Evolutionary conservation across 805 yeast species (phyloP).

Genomic region (Candida sphagnicola): DNA sequence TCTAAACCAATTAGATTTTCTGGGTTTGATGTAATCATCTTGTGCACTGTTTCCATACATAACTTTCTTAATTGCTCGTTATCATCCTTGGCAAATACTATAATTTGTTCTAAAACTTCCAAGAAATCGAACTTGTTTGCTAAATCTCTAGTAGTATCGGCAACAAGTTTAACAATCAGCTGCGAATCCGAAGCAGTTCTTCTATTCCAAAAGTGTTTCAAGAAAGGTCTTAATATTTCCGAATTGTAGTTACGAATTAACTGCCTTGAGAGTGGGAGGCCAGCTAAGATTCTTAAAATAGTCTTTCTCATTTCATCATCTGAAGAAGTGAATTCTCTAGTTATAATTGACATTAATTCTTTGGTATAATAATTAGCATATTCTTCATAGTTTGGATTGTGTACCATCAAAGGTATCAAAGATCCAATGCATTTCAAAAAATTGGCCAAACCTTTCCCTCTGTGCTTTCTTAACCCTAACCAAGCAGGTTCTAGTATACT

Average conservation of each 20-base stretch:
- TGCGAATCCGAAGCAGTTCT: slow-evolving; percentile 64
- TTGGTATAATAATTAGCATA: slow-evolving; percentile 73
- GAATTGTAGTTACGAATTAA: slow-evolving; percentile 47
- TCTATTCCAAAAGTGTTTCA: slow-evolving; percentile 76
- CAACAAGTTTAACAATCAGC: slow-evolving; percentile 54
- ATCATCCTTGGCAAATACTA: slow-evolving; percentile 68
- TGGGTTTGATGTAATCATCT: slow-evolving; percentile 41
- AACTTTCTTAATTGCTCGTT: slow-evolving; percentile 75
- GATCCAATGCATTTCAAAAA: slow-evolving; percentile 75
- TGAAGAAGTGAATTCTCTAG: slow-evolving; percentile 72
- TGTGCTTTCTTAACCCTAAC: slow-evolving; percentile 69
- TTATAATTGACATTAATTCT: slow-evolving; percentile 63
- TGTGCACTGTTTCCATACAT: slow-evolving; percentile 69
- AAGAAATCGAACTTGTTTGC: slow-evolving; percentile 66
- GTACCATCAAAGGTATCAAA: slow-evolving; percentile 79
- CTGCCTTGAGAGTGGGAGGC: slow-evolving; percentile 59
- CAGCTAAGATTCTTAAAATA: slow-evolving; percentile 63
- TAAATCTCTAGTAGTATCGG: slow-evolving; percentile 66
- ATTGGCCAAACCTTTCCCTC: slow-evolving; percentile 75
- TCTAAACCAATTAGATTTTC: slow-evolving; percentile 49
- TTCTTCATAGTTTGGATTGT: slow-evolving; percentile 49
- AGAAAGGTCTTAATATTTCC: slow-evolving; percentile 58
- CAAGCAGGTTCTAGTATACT: slow-evolving; percentile 69
- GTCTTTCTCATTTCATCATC: slow-evolving; percentile 85
- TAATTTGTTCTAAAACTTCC: slow-evolving; percentile 52